Evolutionary conservation across 306 rosid species (phyloP), one percentile per base, ranked within the genome.

Genomic region (Chamaecrista fasciculata): DNA sequence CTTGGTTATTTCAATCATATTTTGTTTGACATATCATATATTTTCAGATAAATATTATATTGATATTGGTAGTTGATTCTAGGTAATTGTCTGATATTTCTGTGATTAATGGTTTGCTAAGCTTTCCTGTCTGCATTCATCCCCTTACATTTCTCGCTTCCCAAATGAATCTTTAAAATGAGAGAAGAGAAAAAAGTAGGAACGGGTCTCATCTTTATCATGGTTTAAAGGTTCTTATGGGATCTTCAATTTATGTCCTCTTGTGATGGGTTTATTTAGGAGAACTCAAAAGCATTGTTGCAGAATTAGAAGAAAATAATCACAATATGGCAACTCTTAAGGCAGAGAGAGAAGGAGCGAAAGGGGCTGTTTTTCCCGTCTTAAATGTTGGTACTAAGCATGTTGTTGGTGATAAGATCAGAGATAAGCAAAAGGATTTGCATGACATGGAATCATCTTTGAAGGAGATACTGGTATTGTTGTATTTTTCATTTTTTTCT

Each of bases 381-480:
- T 66, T 90, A 72, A 86, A 82, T 76, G 83, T 85, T 8, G 87
- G 85, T 68, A 87, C 59, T 64, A 87, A 89, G 24, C 89, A 80
- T 55, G 74, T 72, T 76, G 76, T 78, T 57, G 49, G 77, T 76
- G 97, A 87, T 73, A 87, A 76, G 82, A 69, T 79, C 55, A 87
- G 78, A 76, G 96, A 91, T 73, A 95, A 87, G 75, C 91, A 85
- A 69, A 95, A 89, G 76, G 97, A 95, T 80, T 78, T 89, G 77
- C 92, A 78, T 24, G 97, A 91, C 79, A 78, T 91, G 97, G 96
- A 95, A 82, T 85, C 86, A 56, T 46, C 85, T 71, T 81, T 95
- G 74, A 95, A 85, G 78, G 91, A 95, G 66, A 75, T 87, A 76
- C 73, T 63, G 96, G 99, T 94, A 86, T 57, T 29, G 11, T 64